These are phyloP conservation scores for Nakazawaea holstii DNA, from an alignment of 805 yeast species.

Conservation along the genomic window DNA sequence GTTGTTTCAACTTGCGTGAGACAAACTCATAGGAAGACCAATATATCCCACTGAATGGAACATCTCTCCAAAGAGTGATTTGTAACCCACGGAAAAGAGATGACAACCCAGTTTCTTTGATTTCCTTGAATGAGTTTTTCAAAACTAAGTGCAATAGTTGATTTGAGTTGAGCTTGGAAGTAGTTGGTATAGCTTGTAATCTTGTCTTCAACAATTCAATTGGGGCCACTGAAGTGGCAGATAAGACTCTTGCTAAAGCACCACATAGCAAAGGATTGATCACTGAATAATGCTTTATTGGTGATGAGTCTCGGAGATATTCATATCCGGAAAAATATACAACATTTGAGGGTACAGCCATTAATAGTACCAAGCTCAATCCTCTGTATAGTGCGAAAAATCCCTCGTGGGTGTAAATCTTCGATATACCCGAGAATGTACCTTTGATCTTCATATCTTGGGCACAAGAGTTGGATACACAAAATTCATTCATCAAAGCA, in stretches of 20 bases:
- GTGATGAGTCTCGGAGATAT: slow-evolving; percentile 70
- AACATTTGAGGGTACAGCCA: slow-evolving; percentile 91
- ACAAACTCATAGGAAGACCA: slow-evolving; percentile 81
- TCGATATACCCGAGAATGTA: slow-evolving; percentile 67
- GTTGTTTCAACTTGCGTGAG: slow-evolving; percentile 24
- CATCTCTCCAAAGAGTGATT: slow-evolving; percentile 93
- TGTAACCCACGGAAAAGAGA: slow-evolving; percentile 81
- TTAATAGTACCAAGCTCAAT: slow-evolving; percentile 67
- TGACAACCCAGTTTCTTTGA: slow-evolving; percentile 49
- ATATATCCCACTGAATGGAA: slow-evolving; percentile 92
- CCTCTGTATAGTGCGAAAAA: slow-evolving; percentile 82
- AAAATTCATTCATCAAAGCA: slow-evolving; percentile 23
- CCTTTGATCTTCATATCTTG: slow-evolving; percentile 45
- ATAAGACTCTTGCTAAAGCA: slow-evolving; percentile 69
- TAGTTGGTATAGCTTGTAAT: slow-evolving; percentile 78
- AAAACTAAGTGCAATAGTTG: slow-evolving; percentile 44
- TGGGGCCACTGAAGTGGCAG: slow-evolving; percentile 85
- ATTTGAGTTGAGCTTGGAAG: slow-evolving; percentile 22
- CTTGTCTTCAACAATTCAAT: slow-evolving; percentile 83
- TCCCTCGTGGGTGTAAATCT: slow-evolving; percentile 73
- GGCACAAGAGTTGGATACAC: slow-evolving; percentile 36
- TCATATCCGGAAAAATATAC: slow-evolving; percentile 95
- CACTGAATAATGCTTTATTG: slow-evolving; percentile 33
- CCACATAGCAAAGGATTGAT: slow-evolving; percentile 84
- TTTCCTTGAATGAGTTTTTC: slow-evolving; percentile 29